Conservation (phyloP, 73 alveolate genomes). For the Effrenium voratum region DNA sequence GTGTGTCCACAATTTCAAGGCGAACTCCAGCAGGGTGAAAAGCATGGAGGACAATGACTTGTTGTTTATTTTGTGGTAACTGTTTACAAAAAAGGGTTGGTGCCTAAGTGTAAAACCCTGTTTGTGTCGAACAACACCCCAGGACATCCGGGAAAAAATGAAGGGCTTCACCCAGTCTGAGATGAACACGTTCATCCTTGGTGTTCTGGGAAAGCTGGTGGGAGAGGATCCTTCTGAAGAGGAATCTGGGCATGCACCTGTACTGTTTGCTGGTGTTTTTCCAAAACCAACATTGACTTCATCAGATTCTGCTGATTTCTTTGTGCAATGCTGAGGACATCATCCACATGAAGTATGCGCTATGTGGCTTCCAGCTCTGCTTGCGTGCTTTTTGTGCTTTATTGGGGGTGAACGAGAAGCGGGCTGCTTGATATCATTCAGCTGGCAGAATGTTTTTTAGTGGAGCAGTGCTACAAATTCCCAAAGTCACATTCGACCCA, state of each 20-base stretch:
- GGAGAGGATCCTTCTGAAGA: neutral
- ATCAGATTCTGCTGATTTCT: too few relatives aligned
- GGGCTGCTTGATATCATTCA: neutral
- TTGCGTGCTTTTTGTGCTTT: neutral
- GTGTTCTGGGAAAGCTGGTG: neutral
- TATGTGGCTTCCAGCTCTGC: neutral
- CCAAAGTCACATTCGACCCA: too few relatives aligned
- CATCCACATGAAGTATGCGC: neutral
- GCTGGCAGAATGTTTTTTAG: neutral
- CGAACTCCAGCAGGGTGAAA: neutral
- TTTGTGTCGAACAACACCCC: neutral
- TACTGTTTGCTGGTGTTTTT: neutral
- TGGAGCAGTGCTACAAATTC: too few relatives aligned
- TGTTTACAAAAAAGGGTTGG: too few relatives aligned
- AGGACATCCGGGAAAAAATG: neutral
- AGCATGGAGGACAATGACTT: neutral
- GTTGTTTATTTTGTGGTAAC: neutral
- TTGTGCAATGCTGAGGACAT: neutral
- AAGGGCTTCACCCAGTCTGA: neutral
- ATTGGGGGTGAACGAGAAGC: neutral
- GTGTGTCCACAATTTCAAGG: slow-evolving; percentile 13
- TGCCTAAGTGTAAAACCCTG: neutral
- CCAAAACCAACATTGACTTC: neutral
- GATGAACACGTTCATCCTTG: neutral
- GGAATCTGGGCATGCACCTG: neutral